Conservation (phyloP, 2,329 filamentous ascomycete species). For the Arthrobotrys sphaeroides region DNA sequence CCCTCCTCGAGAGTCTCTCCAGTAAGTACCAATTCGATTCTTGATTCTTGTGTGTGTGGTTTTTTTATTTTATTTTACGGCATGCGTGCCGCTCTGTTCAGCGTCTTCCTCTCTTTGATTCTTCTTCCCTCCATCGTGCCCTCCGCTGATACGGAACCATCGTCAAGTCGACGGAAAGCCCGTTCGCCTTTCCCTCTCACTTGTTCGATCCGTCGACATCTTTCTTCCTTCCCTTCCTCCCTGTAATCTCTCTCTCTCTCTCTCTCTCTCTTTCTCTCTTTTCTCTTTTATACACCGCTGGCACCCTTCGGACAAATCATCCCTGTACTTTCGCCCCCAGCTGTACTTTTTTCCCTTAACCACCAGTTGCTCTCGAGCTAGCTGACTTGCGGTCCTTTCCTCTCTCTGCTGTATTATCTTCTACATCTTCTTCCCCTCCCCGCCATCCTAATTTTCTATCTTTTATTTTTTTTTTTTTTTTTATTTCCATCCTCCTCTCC, state of each 20-base stretch:
- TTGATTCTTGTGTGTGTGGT: background rate
- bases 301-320: slow-evolving; percentile 54
- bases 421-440: slow-evolving; percentile 49
- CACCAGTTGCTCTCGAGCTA: slow-evolving; percentile 45
- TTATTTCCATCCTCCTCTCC: background rate
- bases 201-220: slow-evolving; percentile 36
- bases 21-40: background rate
- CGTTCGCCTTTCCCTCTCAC: slow-evolving; percentile 47
- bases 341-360: slow-evolving; percentile 47
- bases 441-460: slow-evolving; percentile 44
- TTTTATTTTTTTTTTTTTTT: background rate
- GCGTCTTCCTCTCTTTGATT: slow-evolving; percentile 44
- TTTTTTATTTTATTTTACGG: slow-evolving; percentile 43
- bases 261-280: slow-evolving; percentile 13
- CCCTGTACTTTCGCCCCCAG: slow-evolving; percentile 53
- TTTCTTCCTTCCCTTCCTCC: slow-evolving; percentile 14
- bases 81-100: slow-evolving; percentile 51
- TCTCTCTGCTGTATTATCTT: slow-evolving; percentile 35
- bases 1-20: slow-evolving; percentile 11
- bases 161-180: slow-evolving; percentile 53
- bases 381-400: slow-evolving; percentile 48
- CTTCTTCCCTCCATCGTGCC: slow-evolving; percentile 56
- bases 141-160: slow-evolving; percentile 45
- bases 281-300: slow-evolving; percentile 24
- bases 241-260: slow-evolving; percentile 27